These are phyloP conservation scores for Chaetothyriales sp. DNA, from an alignment of 2,329 filamentous ascomycete species.

Conservation along the genomic window DNA sequence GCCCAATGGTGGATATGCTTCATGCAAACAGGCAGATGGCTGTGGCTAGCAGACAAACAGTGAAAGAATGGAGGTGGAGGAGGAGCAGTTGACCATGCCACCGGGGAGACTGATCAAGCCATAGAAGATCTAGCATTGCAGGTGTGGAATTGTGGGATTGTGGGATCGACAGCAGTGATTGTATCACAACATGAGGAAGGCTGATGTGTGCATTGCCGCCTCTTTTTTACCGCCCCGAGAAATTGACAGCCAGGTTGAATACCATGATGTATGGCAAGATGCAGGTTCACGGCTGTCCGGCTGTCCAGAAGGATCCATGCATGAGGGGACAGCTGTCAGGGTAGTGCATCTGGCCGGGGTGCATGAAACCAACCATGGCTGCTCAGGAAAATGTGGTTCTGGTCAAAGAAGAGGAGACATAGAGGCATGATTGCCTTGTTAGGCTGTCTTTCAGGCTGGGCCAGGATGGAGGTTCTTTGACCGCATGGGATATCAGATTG, in stretches of 20 bases:
- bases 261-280: conserved; percentile 6
- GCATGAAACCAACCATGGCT: not conserved
- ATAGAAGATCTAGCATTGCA: not conserved
- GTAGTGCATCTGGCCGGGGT: not conserved
- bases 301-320: not conserved
- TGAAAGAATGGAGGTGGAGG: conserved; percentile 1
- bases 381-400: not conserved
- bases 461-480: not conserved
- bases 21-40: conserved; percentile 17
- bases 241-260: conserved; percentile 3
- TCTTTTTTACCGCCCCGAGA: conserved; percentile 4
- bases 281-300: conserved; percentile 9
- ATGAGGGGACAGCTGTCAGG: not conserved
- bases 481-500: not conserved
- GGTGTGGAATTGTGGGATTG: not conserved
- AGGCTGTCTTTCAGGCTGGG: not conserved
- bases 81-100: not conserved
- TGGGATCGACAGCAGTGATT: not conserved
- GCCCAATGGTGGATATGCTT: not conserved
- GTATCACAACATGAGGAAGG: conserved; percentile 2
- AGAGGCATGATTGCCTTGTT: not conserved
- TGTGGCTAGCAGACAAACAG: conserved; percentile 15
- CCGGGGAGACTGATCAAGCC: not conserved
- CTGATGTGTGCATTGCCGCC: not conserved
- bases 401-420: not conserved